phyloP scores from a whole-genome alignment of 1,284 basidiomycete species.

The Ceratobasidium sp. region DNA sequence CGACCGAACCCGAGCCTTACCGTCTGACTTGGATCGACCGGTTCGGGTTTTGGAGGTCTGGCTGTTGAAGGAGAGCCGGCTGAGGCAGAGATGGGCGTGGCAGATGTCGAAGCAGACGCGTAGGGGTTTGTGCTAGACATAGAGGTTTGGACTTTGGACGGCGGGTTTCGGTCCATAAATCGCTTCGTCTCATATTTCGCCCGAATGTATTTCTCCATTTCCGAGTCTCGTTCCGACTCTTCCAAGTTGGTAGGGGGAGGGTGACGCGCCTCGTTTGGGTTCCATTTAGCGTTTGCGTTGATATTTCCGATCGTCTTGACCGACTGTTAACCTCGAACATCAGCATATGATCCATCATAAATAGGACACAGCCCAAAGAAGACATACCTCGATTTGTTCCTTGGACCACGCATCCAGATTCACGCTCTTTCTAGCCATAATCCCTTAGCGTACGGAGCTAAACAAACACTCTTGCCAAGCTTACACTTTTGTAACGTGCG shows the following conservation, averaged over 20 bases:
- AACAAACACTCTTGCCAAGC: slow-evolving; percentile 48
- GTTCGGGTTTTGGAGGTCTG: slow-evolving; percentile 6
- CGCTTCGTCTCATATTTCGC: slow-evolving; percentile 58
- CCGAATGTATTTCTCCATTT: slow-evolving; percentile 85
- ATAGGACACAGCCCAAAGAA: too few species aligned
- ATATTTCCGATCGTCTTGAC: slow-evolving; percentile 82
- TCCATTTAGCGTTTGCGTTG: slow-evolving; percentile 77
- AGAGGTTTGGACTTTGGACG: neutral
- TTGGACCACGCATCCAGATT: slow-evolving; percentile 86
- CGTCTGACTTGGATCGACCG: slow-evolving; percentile 13
- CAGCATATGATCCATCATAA: too few species aligned
- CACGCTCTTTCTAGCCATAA: slow-evolving; percentile 73
- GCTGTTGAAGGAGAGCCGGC: slow-evolving; percentile 8
- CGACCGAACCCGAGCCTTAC: slow-evolving; percentile 19
- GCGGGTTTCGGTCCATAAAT: slow-evolving; percentile 32
- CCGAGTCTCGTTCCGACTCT: slow-evolving; percentile 81
- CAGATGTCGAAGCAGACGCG: slow-evolving; percentile 19
- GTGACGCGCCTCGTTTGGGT: slow-evolving; percentile 77
- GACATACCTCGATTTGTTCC: slow-evolving; percentile 81
- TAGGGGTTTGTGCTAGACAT: neutral
- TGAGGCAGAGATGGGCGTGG: slow-evolving; percentile 1
- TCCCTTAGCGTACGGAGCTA: neutral
- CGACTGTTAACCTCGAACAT: slow-evolving; percentile 53
- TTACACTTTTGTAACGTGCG: slow-evolving; percentile 85
- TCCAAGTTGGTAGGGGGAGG: slow-evolving; percentile 83